phyloP scores from a whole-genome alignment of 2,329 filamentous ascomycete genomes.

The Ustulina deusta region DNA sequence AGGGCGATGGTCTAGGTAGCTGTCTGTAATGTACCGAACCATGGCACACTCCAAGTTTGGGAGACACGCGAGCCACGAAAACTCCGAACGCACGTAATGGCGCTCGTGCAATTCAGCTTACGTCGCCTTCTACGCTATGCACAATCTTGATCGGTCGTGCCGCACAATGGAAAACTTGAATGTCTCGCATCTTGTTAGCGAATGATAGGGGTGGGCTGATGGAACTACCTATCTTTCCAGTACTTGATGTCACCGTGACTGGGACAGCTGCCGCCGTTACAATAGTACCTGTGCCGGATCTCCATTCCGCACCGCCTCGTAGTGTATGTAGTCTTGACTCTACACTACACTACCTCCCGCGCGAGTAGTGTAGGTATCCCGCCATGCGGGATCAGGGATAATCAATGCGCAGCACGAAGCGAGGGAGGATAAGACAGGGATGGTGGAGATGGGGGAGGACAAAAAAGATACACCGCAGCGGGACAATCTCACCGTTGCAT shows the following conservation, averaged over 20 bases:
- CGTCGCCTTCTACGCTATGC: slow-evolving; percentile 21
- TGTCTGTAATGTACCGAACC: slow-evolving; percentile 26
- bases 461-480: slow-evolving; percentile 39
- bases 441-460: slow-evolving; percentile 24
- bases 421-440: slow-evolving; percentile 29
- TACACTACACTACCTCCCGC: slow-evolving; percentile 25
- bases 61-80: slow-evolving; percentile 33
- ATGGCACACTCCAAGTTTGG: slow-evolving; percentile 31
- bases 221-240: slow-evolving; percentile 22
- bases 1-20: slow-evolving; percentile 1
- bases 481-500: slow-evolving; percentile 40
- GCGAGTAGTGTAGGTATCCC: slow-evolving; percentile 27
- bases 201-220: slow-evolving; percentile 26
- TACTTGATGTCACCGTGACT: slow-evolving; percentile 27
- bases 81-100: slow-evolving; percentile 37
- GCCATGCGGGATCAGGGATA: slow-evolving; percentile 27
- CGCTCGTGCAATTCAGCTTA: slow-evolving; percentile 26
- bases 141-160: slow-evolving; percentile 28
- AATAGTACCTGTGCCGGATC: slow-evolving; percentile 25
- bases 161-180: slow-evolving; percentile 20
- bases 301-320: slow-evolving; percentile 24
- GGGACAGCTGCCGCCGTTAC: slow-evolving; percentile 20
- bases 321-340: background rate
- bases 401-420: slow-evolving; percentile 30
- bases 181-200: slow-evolving; percentile 23